phyloP scores from a whole-genome alignment of 176 grass and related monocot genomes.

The Saccharum spontaneum region DNA sequence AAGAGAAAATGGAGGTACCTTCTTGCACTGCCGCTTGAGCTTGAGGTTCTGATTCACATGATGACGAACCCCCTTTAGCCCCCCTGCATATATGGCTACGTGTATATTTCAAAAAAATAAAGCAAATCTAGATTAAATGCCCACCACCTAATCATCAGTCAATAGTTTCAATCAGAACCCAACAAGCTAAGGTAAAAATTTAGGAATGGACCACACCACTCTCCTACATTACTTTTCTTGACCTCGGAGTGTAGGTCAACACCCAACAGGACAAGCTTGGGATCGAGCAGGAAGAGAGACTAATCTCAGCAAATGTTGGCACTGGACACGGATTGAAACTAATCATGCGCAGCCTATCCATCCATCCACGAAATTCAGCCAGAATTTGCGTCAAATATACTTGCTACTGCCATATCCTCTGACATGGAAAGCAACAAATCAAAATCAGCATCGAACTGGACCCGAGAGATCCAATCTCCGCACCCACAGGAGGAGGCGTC shows the following conservation, averaged over 20 bases:
- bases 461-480: not conserved
- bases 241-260: not conserved
- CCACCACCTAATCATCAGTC: no score
- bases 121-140: no score
- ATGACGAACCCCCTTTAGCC: conserved; percentile 41
- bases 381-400: not conserved
- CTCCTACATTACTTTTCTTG: no score
- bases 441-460: not conserved
- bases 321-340: not conserved
- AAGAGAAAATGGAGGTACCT: not conserved
- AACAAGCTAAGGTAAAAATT: no score
- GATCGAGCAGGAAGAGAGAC: not conserved
- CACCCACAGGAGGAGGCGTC: not conserved
- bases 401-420: not conserved
- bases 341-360: not conserved
- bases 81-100: conserved; percentile 33
- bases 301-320: not conserved
- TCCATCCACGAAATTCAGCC: not conserved
- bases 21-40: conserved; percentile 43
- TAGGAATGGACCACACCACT: no score
- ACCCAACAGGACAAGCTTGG: not conserved
- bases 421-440: not conserved
- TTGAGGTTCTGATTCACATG: conserved; percentile 40
- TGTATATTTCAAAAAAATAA: no score
- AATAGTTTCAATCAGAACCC: no score